Conservation (phyloP, 306 rosid species). For the Casuarina equisetifolia region DNA sequence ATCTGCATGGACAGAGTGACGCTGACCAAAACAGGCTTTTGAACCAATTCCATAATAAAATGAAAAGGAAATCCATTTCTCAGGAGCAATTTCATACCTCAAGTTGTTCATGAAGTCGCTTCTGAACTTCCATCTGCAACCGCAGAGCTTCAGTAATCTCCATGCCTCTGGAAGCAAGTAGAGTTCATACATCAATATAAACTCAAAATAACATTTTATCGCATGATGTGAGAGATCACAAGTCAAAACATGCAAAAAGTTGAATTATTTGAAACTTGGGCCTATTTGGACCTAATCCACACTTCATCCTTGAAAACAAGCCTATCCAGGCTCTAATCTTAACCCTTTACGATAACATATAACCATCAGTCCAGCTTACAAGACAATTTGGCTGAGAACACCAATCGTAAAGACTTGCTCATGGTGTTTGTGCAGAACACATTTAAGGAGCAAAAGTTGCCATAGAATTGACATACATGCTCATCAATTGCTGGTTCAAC, state of each 20-base stretch:
- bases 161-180: slow-evolving; percentile 58
- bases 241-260: background rate
- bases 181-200: slow-evolving; percentile 15
- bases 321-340: background rate
- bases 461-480: background rate
- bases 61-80: slow-evolving; percentile 18
- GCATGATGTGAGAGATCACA: background rate
- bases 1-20: slow-evolving; percentile 23
- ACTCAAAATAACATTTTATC: slow-evolving; percentile 23
- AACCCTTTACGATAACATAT: background rate
- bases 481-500: background rate
- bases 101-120: slow-evolving; percentile 93
- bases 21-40: slow-evolving; percentile 21
- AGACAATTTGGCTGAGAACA: background rate
- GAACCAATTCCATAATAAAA: slow-evolving; percentile 25
- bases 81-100: slow-evolving; percentile 59
- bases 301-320: background rate
- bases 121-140: slow-evolving; percentile 99
- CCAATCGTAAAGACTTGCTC: background rate
- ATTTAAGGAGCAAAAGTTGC: slow-evolving; percentile 2
- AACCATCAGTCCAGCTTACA: background rate
- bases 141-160: slow-evolving; percentile 97
- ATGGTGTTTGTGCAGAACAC: background rate
- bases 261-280: slow-evolving; percentile 1
- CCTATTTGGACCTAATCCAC: background rate